A percentile compares a stretch with the other conserved stretches of the same genome.
These are phyloP conservation scores for Corylus heterophylla DNA, from an alignment of 306 rosid genomes.

Conservation along the genomic window DNA sequence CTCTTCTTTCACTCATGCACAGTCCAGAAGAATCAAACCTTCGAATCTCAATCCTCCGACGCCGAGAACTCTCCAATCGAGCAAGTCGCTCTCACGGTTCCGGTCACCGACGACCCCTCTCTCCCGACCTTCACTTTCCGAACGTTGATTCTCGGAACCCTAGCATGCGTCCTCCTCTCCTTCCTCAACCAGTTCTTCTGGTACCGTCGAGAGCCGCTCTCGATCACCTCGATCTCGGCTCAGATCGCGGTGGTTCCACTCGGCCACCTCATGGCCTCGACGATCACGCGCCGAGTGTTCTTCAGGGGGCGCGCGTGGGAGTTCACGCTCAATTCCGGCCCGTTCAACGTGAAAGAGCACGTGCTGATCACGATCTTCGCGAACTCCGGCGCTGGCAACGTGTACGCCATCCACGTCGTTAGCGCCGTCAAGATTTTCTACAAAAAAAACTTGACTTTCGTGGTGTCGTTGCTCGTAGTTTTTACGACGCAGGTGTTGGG, in stretches of 20 bases:
- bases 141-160: constrained; percentile 82
- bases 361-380: constrained; percentile 93
- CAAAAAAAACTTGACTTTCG: constrained; percentile 42
- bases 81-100: constrained; percentile 85
- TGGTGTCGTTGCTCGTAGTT: constrained; percentile 65
- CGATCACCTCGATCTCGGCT: constrained; percentile 83
- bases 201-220: constrained; percentile 81
- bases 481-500: constrained; percentile 87
- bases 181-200: constrained; percentile 93
- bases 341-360: constrained; percentile 90
- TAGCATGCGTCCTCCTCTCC: constrained; percentile 70
- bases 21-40: constrained; percentile 28
- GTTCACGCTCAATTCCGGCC: constrained; percentile 80
- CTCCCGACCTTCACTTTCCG: constrained; percentile 77
- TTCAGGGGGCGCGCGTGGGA: constrained; percentile 55
- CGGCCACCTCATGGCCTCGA: constrained; percentile 82
- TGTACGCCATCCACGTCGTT: constrained; percentile 68
- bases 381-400: constrained; percentile 91
- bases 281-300: constrained; percentile 54
- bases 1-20: constrained; percentile 3
- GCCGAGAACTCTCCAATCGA: constrained; percentile 69
- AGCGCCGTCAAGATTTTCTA: constrained; percentile 49
- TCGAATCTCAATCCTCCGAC: constrained; percentile 3
- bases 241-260: constrained; percentile 92
- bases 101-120: constrained; percentile 59